phyloP scores from a whole-genome alignment of 495 filamentous ascomycete genomes.

The Physcia stellaris region DNA sequence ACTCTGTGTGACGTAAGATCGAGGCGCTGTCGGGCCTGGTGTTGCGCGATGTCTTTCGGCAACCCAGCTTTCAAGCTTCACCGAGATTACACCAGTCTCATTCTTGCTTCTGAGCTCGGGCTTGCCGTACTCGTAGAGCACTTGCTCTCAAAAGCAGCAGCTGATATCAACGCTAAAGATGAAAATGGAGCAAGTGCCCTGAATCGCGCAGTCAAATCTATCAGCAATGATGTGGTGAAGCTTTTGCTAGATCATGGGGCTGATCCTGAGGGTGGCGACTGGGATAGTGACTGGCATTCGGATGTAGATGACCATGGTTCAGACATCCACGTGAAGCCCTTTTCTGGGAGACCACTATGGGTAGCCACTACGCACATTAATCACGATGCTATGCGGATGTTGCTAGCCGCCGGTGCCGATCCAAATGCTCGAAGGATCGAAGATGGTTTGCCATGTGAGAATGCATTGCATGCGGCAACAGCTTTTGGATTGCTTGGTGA shows the following conservation, averaged over 20 bases:
- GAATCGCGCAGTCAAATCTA: not conserved
- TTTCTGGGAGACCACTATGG: too few species aligned
- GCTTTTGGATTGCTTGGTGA: too few species aligned
- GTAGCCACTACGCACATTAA: too few species aligned
- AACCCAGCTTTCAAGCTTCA: not conserved
- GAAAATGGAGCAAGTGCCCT: not conserved
- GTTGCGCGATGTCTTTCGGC: not conserved
- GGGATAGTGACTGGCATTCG: too few species aligned
- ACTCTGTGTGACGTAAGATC: not conserved
- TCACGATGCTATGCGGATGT: too few species aligned
- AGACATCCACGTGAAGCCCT: too few species aligned
- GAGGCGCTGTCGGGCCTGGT: not conserved
- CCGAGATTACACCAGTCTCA: not conserved
- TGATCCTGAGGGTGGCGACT: too few species aligned
- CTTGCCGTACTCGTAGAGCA: not conserved
- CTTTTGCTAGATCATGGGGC: conserved; percentile 14
- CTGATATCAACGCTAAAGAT: not conserved
- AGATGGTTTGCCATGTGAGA: too few species aligned
- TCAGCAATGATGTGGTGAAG: not conserved
- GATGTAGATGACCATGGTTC: too few species aligned
- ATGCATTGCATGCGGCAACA: too few species aligned
- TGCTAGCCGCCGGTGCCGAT: too few species aligned
- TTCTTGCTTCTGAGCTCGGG: not conserved
- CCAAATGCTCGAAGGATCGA: too few species aligned
- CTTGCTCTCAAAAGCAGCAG: not conserved